These are phyloP conservation scores for Penicillium italicum DNA, from an alignment of 2,329 filamentous ascomycete genomes.

Conservation along the genomic window DNA sequence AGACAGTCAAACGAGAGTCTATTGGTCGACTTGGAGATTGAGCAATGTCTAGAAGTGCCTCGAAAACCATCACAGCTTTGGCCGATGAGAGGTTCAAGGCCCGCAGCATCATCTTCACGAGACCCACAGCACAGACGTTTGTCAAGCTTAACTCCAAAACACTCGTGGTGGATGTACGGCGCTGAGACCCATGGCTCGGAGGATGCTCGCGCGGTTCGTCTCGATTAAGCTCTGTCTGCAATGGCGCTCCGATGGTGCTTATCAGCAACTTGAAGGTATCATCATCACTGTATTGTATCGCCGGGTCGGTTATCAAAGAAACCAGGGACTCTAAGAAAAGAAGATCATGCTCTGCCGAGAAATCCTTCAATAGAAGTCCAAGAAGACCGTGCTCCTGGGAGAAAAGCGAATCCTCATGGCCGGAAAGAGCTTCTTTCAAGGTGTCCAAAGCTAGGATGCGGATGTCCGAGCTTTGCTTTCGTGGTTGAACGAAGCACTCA, in stretches of 20 bases:
- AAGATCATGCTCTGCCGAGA: constrained; percentile 37
- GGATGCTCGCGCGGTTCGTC: constrained; percentile 42
- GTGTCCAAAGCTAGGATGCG: constrained; percentile 40
- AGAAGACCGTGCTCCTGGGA: constrained; percentile 36
- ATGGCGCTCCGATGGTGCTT: constrained; percentile 34
- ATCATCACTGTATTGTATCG: constrained; percentile 29
- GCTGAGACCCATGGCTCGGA: constrained; percentile 25
- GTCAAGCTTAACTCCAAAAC: constrained; percentile 34
- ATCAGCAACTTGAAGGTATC: constrained; percentile 33
- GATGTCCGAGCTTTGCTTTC: constrained; percentile 38
- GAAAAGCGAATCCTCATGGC: constrained; percentile 28
- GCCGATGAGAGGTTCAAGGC: constrained; percentile 63
- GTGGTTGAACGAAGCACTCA: constrained; percentile 36
- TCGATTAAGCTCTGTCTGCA: constrained; percentile 34
- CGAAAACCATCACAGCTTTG: constrained; percentile 63
- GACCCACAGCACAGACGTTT: constrained; percentile 67
- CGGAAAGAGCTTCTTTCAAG: constrained; percentile 39
- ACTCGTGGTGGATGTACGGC: constrained; percentile 31
- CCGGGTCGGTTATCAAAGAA: constrained; percentile 37
- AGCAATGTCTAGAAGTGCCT: constrained; percentile 61
- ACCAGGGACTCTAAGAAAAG: constrained; percentile 40
- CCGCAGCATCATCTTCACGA: constrained; percentile 72
- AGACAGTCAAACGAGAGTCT: constrained; percentile 68
- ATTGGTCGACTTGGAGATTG: constrained; percentile 58
- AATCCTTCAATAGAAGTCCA: constrained; percentile 32